phyloP scores from a whole-genome alignment of 768 basidiomycete genomes.

The Myochromella boudieri region DNA sequence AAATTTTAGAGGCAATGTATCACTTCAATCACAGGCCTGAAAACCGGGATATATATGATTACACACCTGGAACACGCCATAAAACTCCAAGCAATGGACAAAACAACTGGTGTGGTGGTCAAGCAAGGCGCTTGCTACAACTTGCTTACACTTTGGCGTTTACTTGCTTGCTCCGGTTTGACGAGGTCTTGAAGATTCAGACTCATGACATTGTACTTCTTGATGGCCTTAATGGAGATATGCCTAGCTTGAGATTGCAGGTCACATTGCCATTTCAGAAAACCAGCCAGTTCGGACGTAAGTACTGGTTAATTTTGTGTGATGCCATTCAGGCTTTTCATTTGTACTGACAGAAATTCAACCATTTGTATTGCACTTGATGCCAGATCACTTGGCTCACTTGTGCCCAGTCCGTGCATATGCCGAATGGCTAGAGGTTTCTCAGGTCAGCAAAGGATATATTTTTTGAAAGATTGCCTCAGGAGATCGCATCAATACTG shows the following conservation, averaged over 20 bases:
- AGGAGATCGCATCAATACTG: too few relatives aligned
- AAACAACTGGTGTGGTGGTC: constrained; percentile 29
- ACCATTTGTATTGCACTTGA: constrained; percentile 25
- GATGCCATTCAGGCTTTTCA: not conserved
- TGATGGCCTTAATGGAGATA: constrained; percentile 4
- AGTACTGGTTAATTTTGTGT: not conserved
- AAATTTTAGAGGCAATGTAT: constrained; percentile 21
- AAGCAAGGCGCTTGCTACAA: constrained; percentile 23
- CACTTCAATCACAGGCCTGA: constrained; percentile 22
- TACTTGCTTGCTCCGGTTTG: constrained; percentile 30
- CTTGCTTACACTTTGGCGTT: constrained; percentile 32
- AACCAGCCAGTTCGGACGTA: constrained; percentile 29
- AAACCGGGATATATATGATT: constrained; percentile 18
- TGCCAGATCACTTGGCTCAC: constrained; percentile 25
- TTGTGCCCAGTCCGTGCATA: constrained; percentile 34
- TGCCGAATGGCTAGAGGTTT: constrained; percentile 25
- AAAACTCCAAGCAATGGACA: too few relatives aligned
- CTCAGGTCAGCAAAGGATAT: constrained; percentile 24
- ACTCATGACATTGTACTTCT: constrained; percentile 20
- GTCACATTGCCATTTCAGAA: constrained; percentile 28
- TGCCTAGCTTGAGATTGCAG: too few relatives aligned
- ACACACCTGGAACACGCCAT: constrained; percentile 10
- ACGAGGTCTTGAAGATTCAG: constrained; percentile 34
- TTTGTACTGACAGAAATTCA: constrained; percentile 23
- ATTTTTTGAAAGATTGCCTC: constrained; percentile 27